Conservation (phyloP, 2,329 filamentous ascomycete species). For the Fusarium mexicanum region DNA sequence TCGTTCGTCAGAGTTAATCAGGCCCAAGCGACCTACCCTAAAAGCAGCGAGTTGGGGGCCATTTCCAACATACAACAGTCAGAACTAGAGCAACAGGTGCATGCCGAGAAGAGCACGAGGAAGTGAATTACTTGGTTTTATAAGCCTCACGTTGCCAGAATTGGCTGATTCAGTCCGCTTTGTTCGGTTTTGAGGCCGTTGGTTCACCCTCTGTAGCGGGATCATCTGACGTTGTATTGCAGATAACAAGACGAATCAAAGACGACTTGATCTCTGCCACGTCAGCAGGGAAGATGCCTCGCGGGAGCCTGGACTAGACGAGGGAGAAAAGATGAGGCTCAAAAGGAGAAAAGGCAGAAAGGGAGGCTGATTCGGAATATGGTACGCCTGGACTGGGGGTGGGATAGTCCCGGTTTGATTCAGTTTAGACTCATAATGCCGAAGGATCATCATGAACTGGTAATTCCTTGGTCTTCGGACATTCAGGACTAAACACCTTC, state of each 20-base stretch:
- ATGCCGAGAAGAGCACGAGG: slow-evolving; percentile 5
- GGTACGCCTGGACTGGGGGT: not conserved
- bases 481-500: not conserved
- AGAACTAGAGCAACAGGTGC: slow-evolving; percentile 10
- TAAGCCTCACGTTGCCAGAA: not conserved
- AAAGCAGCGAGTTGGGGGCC: slow-evolving; percentile 23
- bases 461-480: not conserved
- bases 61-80: not conserved
- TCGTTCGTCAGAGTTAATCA: not conserved
- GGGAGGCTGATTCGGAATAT: not conserved
- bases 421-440: not conserved
- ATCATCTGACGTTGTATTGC: slow-evolving; percentile 31
- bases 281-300: slow-evolving; percentile 33
- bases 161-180: not conserved
- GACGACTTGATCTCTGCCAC: slow-evolving; percentile 20
- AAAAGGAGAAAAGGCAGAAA: slow-evolving; percentile 25
- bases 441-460: not conserved
- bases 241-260: slow-evolving; percentile 12
- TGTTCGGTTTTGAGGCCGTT: slow-evolving; percentile 18
- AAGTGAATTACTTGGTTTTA: not conserved
- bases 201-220: not conserved
- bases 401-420: not conserved
- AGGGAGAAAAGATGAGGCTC: slow-evolving; percentile 24
- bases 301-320: not conserved
- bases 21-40: not conserved